Base-by-base conservation (phyloP, 768 basidiomycete species). In the Mrakia blollopis region DNA sequence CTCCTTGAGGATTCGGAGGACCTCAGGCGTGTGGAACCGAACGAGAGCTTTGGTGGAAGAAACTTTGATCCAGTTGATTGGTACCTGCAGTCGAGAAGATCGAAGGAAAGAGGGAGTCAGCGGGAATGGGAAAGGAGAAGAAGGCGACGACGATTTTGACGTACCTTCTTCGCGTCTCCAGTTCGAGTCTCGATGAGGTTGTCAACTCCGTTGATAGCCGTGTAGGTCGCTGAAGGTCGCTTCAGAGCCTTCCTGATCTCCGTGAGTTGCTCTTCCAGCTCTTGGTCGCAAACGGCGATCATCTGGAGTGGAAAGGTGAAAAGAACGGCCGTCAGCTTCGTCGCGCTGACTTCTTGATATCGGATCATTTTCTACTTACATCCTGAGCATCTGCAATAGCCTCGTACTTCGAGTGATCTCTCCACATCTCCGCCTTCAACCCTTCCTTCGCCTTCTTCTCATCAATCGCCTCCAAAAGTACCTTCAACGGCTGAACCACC, bases 11-110 rank as follows among this genome's bases (percentile, higher is more conserved):
- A 82, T 83, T 16, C 79, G 41, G 9, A 83, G 79, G 11, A 83
- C 78, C 16, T 86, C 85, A 1, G 93, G 92, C 0, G 94, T 89
- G 65, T 91, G 90, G 82, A 92, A 96, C 32, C 96, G 87, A 23
- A 73, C 63, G 23, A 72, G 70, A 6, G 50, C 30, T 52, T 30
- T 47, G 6, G 74, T 79, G 7, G 70, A 63, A 10, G 63, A 72
- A 21, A 72, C 65, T 50, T 84, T 84, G 76, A 83, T 80, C 84
- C 84, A 84, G 77, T 81, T 81, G 21, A 80, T 74, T 10, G 83
- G 83, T 1, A 84, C 47, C 47, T 50, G 47, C 7, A 16, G 5
- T 41, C 39, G 39, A 41, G 11, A n/a, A 47, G 9, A 14, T 47
- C 44, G 44, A 47, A 2, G 83, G 23, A 79, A 14, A 96, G 85